Conservation (phyloP, 495 filamentous ascomycete genomes). For the Penicillium coprophilum region DNA sequence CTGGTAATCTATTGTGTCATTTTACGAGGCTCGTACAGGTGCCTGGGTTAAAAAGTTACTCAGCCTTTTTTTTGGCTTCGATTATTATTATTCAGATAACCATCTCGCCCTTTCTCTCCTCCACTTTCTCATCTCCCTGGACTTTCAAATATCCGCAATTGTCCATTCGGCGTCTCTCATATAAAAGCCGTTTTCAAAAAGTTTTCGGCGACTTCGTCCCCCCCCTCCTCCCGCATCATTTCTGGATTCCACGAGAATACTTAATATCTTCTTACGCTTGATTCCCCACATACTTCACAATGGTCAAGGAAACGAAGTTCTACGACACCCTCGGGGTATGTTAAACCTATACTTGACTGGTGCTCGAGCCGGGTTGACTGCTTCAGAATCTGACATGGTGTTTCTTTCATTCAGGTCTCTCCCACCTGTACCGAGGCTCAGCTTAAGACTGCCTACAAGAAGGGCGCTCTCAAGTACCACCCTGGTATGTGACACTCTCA, state of each 20-base stretch:
- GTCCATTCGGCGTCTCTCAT: constrained; percentile 12
- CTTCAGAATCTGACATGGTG: constrained; percentile 23
- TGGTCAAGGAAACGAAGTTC: constrained; percentile 88
- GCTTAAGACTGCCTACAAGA: constrained; percentile 88
- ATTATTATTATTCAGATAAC: constrained; percentile 28
- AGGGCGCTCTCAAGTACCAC: constrained; percentile 84
- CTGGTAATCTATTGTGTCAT: constrained; percentile 24
- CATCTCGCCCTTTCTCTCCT: constrained; percentile 18
- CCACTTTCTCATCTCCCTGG: constrained; percentile 11
- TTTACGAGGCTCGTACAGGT: constrained; percentile 18
- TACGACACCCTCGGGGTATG: constrained; percentile 87
- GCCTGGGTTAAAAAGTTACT: constrained; percentile 31
- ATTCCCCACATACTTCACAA: constrained; percentile 45
- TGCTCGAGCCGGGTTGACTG: neutral
- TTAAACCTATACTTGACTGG: constrained; percentile 14
- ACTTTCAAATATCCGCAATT: constrained; percentile 12
- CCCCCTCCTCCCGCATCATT: constrained; percentile 6
- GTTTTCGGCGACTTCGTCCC: constrained; percentile 9
- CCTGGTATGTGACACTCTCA: constrained; percentile 60
- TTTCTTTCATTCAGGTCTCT: constrained; percentile 57
- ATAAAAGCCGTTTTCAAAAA: constrained; percentile 6
- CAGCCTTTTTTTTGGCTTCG: constrained; percentile 23
- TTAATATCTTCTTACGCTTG: constrained; percentile 15
- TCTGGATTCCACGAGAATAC: constrained; percentile 7
- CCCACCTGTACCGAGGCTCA: constrained; percentile 72